Percentiles rank a stretch among this genome's conserved stretches.
phyloP scores from a whole-genome alignment of 768 basidiomycete species.

The Leucosporidium creatinivorum region DNA sequence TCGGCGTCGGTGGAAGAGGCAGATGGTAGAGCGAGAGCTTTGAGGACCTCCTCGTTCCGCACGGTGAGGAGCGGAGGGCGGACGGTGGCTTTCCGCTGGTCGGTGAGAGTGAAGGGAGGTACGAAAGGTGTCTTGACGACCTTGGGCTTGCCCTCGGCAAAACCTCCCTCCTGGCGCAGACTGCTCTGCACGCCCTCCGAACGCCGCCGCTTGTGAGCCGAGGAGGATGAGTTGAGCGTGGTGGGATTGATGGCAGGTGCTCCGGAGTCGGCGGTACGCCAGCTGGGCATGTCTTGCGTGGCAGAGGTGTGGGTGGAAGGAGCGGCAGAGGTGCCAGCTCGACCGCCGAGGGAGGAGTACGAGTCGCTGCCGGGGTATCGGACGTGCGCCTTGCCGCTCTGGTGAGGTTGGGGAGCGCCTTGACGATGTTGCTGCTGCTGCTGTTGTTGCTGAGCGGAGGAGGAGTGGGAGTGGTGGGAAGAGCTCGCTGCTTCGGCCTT shows the following conservation, averaged over 20 bases:
- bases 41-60: constrained; percentile 12
- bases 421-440: constrained; percentile 5
- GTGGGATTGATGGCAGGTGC: too few species aligned
- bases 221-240: not conserved
- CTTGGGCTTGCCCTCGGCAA: not conserved
- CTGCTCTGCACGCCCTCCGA: not conserved
- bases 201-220: not conserved
- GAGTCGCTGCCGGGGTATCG: not conserved
- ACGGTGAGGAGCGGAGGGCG: constrained; percentile 20
- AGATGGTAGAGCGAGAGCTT: not conserved
- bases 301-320: too few species aligned
- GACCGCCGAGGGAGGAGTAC: not conserved
- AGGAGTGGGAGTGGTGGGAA: too few species aligned
- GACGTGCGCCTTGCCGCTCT: not conserved
- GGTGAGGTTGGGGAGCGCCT: not conserved
- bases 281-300: too few species aligned
- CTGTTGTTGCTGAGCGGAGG: not conserved
- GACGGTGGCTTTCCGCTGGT: constrained; percentile 13
- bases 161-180: not conserved
- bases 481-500: not conserved
- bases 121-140: not conserved
- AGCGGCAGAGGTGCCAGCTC: too few species aligned
- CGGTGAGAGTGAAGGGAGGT: constrained; percentile 21
- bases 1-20: too few species aligned
- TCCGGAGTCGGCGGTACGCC: too few species aligned